These are phyloP conservation scores for Sequoia sempervirens DNA, from an alignment of 75 land plant genomes.

Conservation along the genomic window DNA sequence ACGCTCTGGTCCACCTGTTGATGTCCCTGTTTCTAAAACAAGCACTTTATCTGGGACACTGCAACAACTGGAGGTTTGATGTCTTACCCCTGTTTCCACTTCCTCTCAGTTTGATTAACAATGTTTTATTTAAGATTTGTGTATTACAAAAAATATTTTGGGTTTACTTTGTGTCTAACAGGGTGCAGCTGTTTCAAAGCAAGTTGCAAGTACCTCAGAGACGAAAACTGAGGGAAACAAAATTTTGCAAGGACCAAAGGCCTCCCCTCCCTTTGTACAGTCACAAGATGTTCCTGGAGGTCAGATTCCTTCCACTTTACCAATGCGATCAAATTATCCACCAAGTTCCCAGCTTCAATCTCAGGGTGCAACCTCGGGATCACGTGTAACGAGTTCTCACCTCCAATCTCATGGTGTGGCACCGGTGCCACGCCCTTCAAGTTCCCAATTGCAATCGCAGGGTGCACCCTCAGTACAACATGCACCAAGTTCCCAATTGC, in stretches of 20 bases:
- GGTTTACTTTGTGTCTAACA: background rate
- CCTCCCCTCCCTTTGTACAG: background rate
- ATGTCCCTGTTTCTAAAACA: background rate
- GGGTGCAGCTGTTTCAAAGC: background rate
- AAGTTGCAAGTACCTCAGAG: background rate
- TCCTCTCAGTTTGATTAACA: background rate
- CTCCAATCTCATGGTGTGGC: background rate
- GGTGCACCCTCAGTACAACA: background rate
- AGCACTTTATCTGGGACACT: background rate
- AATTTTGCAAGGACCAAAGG: background rate
- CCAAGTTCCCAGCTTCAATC: constrained; percentile 36
- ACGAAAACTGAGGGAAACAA: background rate
- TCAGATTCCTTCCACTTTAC: background rate
- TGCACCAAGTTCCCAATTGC: constrained; percentile 1
- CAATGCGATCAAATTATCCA: background rate
- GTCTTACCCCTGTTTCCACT: background rate
- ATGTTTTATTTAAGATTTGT: background rate
- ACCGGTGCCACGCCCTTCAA: background rate
- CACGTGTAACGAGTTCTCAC: background rate
- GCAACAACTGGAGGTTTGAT: constrained; percentile 3
- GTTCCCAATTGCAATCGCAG: background rate
- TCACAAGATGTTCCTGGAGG: background rate
- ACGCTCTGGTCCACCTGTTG: background rate
- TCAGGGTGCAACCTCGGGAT: constrained; percentile 21
- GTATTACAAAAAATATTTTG: background rate